Conservation (phyloP, 805 yeast genomes). For the Aciculoconidium aculeatum region DNA sequence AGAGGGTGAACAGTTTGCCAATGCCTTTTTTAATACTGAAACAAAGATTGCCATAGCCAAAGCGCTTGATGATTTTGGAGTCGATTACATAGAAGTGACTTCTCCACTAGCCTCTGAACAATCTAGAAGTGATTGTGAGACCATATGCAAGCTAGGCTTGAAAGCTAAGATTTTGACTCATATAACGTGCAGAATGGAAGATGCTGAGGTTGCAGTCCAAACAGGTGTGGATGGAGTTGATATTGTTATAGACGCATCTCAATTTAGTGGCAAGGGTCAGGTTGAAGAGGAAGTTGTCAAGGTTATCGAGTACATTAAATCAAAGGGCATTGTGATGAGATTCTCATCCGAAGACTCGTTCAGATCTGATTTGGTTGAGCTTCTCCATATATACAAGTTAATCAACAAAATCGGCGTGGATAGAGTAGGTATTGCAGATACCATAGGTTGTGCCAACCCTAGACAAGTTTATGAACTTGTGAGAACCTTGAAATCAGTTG, state of each 20-base stretch:
- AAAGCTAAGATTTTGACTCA: constrained; percentile 55
- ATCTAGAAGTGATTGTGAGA: constrained; percentile 51
- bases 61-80: constrained; percentile 57
- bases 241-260: constrained; percentile 56
- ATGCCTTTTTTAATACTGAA: constrained; percentile 53
- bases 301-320: constrained; percentile 55
- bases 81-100: constrained; percentile 54
- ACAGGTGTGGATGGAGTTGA: constrained; percentile 62
- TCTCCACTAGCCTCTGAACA: constrained; percentile 58
- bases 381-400: constrained; percentile 53
- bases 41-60: constrained; percentile 54
- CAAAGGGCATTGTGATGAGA: constrained; percentile 55
- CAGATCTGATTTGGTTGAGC: constrained; percentile 55
- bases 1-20: constrained; percentile 62
- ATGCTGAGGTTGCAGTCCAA: constrained; percentile 54
- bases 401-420: constrained; percentile 58
- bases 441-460: constrained; percentile 61
- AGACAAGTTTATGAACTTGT: constrained; percentile 58
- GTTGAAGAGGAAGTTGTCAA: constrained; percentile 53
- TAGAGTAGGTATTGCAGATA: constrained; percentile 60
- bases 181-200: constrained; percentile 58
- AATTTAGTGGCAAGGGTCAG: constrained; percentile 55
- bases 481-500: constrained; percentile 51
- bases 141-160: constrained; percentile 53
- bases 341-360: constrained; percentile 56